A percentile compares a stretch with the other conserved stretches of the same genome.
These are phyloP conservation scores for Penicillium macrosclerotiorum DNA, from an alignment of 495 filamentous ascomycete species.

Conservation along the genomic window DNA sequence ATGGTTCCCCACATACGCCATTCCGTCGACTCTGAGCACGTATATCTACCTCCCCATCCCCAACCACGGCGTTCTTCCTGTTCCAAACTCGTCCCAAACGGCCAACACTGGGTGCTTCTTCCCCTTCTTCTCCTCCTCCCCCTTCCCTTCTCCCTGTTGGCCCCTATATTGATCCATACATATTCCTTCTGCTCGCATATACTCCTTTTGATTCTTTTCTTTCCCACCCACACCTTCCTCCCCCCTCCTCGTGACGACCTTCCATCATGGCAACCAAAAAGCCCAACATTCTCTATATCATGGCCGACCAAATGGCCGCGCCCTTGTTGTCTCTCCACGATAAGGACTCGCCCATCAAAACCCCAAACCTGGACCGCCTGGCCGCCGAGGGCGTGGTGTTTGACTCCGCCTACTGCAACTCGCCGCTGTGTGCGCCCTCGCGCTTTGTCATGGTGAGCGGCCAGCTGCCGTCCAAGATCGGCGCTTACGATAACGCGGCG, in stretches of 20 bases:
- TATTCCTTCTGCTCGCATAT: too few relatives aligned
- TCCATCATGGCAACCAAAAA: conserved; percentile 49
- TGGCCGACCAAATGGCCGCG: conserved; percentile 90
- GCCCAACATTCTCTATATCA: conserved; percentile 82
- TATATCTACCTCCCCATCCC: conserved; percentile 13
- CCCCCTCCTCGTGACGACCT: conserved; percentile 38
- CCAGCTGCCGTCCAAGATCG: conserved; percentile 81
- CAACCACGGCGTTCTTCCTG: not conserved
- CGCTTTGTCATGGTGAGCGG: conserved; percentile 88
- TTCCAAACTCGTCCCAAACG: too few relatives aligned
- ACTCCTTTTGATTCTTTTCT: too few relatives aligned
- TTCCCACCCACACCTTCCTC: not conserved
- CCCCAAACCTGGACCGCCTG: conserved; percentile 79
- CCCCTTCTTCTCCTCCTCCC: conserved; percentile 1
- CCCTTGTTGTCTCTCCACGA: conserved; percentile 83
- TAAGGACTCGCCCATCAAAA: conserved; percentile 75
- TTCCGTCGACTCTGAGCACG: conserved; percentile 4
- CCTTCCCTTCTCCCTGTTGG: not conserved
- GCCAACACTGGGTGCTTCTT: not conserved
- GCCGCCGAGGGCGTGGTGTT: conserved; percentile 78
- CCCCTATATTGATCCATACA: not conserved
- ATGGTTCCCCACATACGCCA: conserved; percentile 21
- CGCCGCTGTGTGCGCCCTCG: conserved; percentile 83
- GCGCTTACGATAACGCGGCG: conserved; percentile 82
- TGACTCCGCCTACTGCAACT: conserved; percentile 85